Conservation (phyloP, 768 basidiomycete species). For the Russula lepida region DNA sequence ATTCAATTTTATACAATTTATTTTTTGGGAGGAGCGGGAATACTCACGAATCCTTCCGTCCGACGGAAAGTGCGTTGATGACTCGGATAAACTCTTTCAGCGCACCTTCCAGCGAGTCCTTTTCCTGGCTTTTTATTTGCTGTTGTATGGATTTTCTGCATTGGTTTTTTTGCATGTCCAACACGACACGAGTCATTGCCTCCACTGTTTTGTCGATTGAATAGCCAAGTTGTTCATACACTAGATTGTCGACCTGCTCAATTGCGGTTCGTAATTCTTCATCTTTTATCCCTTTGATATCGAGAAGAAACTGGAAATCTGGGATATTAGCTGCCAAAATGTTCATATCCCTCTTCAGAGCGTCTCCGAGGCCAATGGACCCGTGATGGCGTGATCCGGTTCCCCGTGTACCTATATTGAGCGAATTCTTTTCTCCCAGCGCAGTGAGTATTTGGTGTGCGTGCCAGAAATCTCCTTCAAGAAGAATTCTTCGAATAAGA, state of each 20-base stretch:
- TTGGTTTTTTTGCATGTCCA: slow-evolving; percentile 6
- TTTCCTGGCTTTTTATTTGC: slow-evolving; percentile 3
- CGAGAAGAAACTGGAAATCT: slow-evolving; percentile 11
- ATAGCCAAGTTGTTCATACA: background rate
- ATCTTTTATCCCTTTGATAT: background rate
- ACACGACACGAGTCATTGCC: slow-evolving; percentile 1
- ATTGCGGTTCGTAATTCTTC: background rate
- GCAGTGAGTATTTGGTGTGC: background rate
- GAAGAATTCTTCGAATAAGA: background rate
- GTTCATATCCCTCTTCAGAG: slow-evolving; percentile 8
- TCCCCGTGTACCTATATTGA: background rate
- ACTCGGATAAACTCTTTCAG: slow-evolving; percentile 5
- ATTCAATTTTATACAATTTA: too few relatives aligned
- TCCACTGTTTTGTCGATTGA: slow-evolving; percentile 2
- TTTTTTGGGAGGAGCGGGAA: background rate
- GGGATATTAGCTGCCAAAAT: background rate
- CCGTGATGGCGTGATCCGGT: background rate
- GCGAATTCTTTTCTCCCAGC: background rate
- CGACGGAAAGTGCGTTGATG: background rate
- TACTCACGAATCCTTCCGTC: slow-evolving; percentile 6
- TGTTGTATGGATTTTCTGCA: slow-evolving; percentile 5
- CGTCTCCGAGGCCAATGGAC: background rate
- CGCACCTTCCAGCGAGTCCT: background rate
- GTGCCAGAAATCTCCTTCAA: slow-evolving; percentile 7
- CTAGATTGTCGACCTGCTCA: background rate